A percentile compares a stretch with the other conserved stretches of the same genome.
These are phyloP conservation scores for Alternaria panax DNA, from an alignment of 2,329 filamentous ascomycete species.

Conservation along the genomic window DNA sequence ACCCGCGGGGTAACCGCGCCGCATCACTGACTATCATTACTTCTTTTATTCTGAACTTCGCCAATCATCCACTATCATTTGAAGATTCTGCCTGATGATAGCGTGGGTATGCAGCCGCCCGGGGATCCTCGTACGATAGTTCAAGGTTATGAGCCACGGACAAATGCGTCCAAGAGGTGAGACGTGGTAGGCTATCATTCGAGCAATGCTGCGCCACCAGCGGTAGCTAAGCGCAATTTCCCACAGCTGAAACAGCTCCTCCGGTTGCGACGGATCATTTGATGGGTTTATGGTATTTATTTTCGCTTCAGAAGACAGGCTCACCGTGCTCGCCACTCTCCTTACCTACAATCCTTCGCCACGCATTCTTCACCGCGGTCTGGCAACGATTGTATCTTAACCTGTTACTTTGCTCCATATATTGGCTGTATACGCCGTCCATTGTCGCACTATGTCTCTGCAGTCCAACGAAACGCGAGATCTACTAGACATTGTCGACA, in stretches of 20 bases:
- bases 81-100: too few species aligned
- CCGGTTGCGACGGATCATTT: background rate
- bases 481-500: conserved; percentile 61
- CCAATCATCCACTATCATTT: too few species aligned
- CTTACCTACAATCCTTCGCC: background rate
- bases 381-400: background rate
- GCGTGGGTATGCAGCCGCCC: background rate
- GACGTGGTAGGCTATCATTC: background rate
- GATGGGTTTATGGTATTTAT: background rate
- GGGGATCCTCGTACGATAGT: background rate
- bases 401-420: background rate
- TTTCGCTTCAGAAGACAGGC: background rate
- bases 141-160: background rate
- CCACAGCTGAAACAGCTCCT: background rate
- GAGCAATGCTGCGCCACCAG: background rate
- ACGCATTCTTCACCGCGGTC: background rate
- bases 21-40: too few species aligned
- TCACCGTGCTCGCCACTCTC: background rate
- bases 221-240: background rate
- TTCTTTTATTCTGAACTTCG: too few species aligned
- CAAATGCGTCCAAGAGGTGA: background rate
- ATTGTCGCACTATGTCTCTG: background rate
- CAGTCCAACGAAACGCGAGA: background rate
- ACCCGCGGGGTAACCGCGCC: too few species aligned
- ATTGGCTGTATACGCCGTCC: background rate